Base-by-base conservation (phyloP, 768 basidiomycete species). In the Solioccasus polychromus region DNA sequence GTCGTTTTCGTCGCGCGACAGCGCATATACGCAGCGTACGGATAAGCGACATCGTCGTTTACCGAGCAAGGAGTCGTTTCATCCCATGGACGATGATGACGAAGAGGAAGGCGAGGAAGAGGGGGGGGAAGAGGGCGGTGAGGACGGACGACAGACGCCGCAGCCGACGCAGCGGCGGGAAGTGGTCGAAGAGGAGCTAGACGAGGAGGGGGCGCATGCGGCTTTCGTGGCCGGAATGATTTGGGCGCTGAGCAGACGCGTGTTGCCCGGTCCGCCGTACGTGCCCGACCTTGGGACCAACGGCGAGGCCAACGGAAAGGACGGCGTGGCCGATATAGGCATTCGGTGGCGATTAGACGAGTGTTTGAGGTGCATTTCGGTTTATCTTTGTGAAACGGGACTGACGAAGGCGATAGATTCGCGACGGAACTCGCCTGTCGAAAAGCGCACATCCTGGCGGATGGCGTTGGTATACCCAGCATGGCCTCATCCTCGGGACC, bases 221-320 rank as follows among this genome's bases (percentile, higher is more conserved):
- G 88, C 88, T 3, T 90, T 90, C 54, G 77, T 89, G n/a, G 83
- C 85, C 0, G 90, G 88, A 8, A 91, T 92, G 88, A 85, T 92
- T 44, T 92, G 80, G 63, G 80, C 88, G 0, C 60, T 92, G 53
- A 89, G 83, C 44, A 69, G 88, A 53, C 73, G 80, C 35, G 68
- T 89, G 42, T 67, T 83, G 37, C 89, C 89, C 25, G 88, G 90
- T 0, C 65, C 77, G 8, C 90, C 87, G n/a, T 92, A 87, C 63
- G 82, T 80, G 8, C 86, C 83, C 4, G 54, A 54, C 4, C 28
- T 30, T 8, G 42, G 30, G 45, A 11, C 39, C 5, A 48, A 55
- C 10, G 47, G 34, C 12, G 63, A 61, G 12, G 39, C 29, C 14
- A 55, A 58, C 19, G 45, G 55, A 23, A 79, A 77, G 39, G 68